Evolutionary conservation across 1,284 basidiomycete genomes (phyloP).

Genomic region (Fomitopsis palustris): DNA sequence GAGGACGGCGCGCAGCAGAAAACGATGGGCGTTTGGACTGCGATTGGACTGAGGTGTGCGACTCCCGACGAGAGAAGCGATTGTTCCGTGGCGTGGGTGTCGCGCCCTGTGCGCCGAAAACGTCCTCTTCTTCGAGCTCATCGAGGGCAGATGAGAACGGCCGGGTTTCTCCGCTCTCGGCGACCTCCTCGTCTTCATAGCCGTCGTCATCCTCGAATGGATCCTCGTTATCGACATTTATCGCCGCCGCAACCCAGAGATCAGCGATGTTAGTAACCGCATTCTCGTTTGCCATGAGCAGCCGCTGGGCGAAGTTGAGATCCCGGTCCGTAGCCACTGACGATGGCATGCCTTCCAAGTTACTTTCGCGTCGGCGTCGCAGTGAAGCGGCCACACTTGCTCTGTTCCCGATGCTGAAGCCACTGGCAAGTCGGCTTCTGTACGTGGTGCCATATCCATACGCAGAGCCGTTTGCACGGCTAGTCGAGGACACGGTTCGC

Average conservation of each 20-base stretch:
- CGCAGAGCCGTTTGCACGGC: slow-evolving; percentile 67
- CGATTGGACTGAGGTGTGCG: slow-evolving; percentile 6
- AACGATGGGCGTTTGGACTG: slow-evolving; percentile 12
- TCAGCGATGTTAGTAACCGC: slow-evolving; percentile 88
- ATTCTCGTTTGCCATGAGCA: slow-evolving; percentile 91
- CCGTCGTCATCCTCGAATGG: slow-evolving; percentile 52
- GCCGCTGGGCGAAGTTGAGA: slow-evolving; percentile 83
- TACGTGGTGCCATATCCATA: slow-evolving; percentile 68
- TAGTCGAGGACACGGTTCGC: slow-evolving; percentile 50
- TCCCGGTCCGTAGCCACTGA: slow-evolving; percentile 42
- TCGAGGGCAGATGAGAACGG: slow-evolving; percentile 17
- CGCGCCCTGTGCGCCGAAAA: slow-evolving; percentile 17
- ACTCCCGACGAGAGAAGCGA: slow-evolving; percentile 22
- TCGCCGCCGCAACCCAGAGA: slow-evolving; percentile 91
- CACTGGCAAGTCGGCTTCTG: slow-evolving; percentile 43
- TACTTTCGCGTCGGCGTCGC: slow-evolving; percentile 45
- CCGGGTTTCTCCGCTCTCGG: slow-evolving; percentile 9
- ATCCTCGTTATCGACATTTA: slow-evolving; percentile 84
- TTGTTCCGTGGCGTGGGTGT: slow-evolving; percentile 19
- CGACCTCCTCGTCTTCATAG: slow-evolving; percentile 23
- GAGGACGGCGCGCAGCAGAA: slow-evolving; percentile 11
- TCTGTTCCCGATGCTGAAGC: slow-evolving; percentile 41
- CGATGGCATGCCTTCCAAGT: slow-evolving; percentile 32
- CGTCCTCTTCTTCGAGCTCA: slow-evolving; percentile 30
- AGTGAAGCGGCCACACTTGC: slow-evolving; percentile 47